Evolutionary conservation across 1,284 basidiomycete genomes (phyloP).

Genomic region (Prillingera fragicola): DNA sequence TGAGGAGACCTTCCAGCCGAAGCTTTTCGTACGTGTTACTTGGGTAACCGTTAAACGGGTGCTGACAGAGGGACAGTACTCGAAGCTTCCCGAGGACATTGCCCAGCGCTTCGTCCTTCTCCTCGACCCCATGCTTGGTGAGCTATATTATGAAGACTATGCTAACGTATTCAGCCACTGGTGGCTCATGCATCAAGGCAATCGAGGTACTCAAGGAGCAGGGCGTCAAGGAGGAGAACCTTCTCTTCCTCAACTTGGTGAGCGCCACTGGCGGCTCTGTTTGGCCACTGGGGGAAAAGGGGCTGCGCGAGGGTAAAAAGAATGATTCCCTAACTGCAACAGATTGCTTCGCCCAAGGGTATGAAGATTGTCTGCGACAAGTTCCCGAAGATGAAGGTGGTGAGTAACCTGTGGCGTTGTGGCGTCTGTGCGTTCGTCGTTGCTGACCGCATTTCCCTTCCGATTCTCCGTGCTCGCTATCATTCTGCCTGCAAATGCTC

Average conservation of each 20-base stretch:
- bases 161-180: constrained; percentile 84
- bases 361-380: constrained; percentile 71
- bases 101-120: constrained; percentile 84
- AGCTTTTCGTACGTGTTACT: constrained; percentile 60
- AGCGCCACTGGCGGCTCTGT: constrained; percentile 16
- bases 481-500: background rate
- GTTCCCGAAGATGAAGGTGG: constrained; percentile 77
- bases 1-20: constrained; percentile 82
- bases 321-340: constrained; percentile 3
- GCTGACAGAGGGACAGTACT: constrained; percentile 43
- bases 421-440: background rate
- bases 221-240: constrained; percentile 71
- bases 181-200: constrained; percentile 95
- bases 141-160: constrained; percentile 22
- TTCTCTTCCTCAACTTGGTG: constrained; percentile 95
- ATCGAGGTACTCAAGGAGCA: constrained; percentile 88
- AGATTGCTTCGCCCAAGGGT: constrained; percentile 91
- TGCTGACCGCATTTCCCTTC: background rate
- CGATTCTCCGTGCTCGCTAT: background rate
- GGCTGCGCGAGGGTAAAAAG: background rate
- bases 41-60: no score
- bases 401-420: constrained; percentile 52
- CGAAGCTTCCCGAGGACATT: constrained; percentile 89
- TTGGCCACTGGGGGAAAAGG: background rate
- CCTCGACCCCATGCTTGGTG: constrained; percentile 95